Evolutionary conservation across 805 yeast species (phyloP), one percentile per base, ranked within the genome.

Genomic region (Metschnikowia reukaufii): DNA sequence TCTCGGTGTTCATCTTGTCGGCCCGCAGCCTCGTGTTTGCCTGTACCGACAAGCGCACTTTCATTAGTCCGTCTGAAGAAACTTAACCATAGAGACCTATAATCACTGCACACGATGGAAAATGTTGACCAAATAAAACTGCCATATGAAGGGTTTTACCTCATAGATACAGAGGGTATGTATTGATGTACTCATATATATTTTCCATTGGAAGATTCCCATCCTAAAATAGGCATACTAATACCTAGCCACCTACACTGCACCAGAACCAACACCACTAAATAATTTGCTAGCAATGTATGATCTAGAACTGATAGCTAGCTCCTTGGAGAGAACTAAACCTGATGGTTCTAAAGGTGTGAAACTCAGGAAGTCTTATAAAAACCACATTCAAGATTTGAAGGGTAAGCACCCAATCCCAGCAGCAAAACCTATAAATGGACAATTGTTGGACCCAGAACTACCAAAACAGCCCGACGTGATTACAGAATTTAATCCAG

Each of bases 291-390:
- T 90, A 17, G 68, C 79, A 20, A 64, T 86, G 13, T 94, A 89
- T 57, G 83, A 83, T 1, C 67, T 94, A 34, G 77, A 78, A 33
- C 77, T 75, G 1, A 69, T 91, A 12, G 87, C 96, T 0, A 74
- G 79, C 45, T 83, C 96, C 3, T 84, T 94, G 36, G 96, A 97
- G 1, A 78, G 99, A 60, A 77, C 84, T 9, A 90, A 88, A 58
- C 84, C 89, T 2, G 95, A 86, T 58, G 96, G 97, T 0, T 78
- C 94, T 0, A 90, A 88, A 56, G 97, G 96, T 45, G 90, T 90
- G 32, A 94, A 94, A 67, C 77, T 94, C 45, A 78, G 99, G 58
- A 94, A 94, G 67, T 89, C 97, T 0, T 94, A 94, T 68, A 94
- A 94, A 65, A 90, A 91, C 54, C 98, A 92, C 63, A 86, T 94